Percentiles rank a stretch among this genome's conserved stretches.
phyloP scores from a whole-genome alignment of 148 eudicot species.

The Limonium bicolor region DNA sequence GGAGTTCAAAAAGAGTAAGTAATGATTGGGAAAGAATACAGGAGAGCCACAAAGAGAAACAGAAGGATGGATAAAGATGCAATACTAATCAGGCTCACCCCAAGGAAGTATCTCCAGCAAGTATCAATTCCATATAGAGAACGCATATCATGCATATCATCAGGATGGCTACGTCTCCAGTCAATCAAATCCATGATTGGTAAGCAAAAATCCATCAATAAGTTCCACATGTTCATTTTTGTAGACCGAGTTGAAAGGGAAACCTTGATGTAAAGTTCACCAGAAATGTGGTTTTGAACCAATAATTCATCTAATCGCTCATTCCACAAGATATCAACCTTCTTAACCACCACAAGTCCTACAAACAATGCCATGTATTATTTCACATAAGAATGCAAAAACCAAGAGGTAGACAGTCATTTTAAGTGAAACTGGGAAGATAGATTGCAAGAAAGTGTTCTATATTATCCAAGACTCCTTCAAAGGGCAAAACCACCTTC shows the following conservation, averaged over 20 bases:
- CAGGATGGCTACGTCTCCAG: conserved; percentile 90
- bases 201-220: conserved; percentile 50
- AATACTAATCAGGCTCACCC: conserved; percentile 29
- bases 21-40: no score
- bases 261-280: conserved; percentile 61
- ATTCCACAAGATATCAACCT: conserved; percentile 79
- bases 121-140: conserved; percentile 53
- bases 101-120: conserved; percentile 50
- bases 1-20: no score
- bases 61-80: no score
- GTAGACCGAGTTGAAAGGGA: conserved; percentile 33
- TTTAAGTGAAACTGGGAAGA: no score
- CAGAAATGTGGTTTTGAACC: conserved; percentile 13
- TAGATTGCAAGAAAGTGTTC: no score
- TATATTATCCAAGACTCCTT: no score
- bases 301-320: conserved; percentile 28
- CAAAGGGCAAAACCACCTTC: no score
- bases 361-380: conserved; percentile 3
- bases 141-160: conserved; percentile 54
- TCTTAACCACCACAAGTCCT: conserved; percentile 65
- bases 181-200: conserved; percentile 66
- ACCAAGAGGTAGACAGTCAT: neutral
- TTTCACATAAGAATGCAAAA: neutral
- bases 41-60: no score
- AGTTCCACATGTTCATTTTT: conserved; percentile 38